A percentile compares a stretch with the other conserved stretches of the same genome.
These are phyloP conservation scores for Musa troglodytarum DNA, from an alignment of 176 grass and related monocot genomes.

Conservation along the genomic window DNA sequence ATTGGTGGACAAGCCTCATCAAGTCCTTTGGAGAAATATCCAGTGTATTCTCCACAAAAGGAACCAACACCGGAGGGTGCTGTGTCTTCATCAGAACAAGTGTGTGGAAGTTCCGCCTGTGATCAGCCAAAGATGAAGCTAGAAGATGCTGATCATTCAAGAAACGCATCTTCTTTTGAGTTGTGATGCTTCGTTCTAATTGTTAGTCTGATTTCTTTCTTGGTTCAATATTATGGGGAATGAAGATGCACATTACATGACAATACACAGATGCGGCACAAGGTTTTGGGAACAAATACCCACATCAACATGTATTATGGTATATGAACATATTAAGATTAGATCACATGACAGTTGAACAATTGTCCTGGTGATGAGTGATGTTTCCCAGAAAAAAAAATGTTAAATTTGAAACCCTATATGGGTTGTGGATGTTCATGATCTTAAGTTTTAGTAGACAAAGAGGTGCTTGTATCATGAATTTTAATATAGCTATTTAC, in stretches of 20 bases:
- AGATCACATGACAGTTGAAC: too few species aligned
- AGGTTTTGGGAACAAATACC: too few species aligned
- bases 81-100: constrained; percentile 8
- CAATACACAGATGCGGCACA: not conserved
- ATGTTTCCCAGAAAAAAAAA: too few species aligned
- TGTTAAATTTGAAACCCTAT: too few species aligned
- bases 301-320: too few species aligned
- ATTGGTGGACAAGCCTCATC: constrained; percentile 16
- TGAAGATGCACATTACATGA: not conserved
- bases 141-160: constrained; percentile 33
- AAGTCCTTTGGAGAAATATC: constrained; percentile 1
- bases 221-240: not conserved
- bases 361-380: too few species aligned
- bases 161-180: constrained; percentile 28
- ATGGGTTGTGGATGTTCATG: too few species aligned
- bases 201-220: not conserved
- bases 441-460: too few species aligned
- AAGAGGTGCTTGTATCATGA: too few species aligned
- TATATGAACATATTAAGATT: too few species aligned
- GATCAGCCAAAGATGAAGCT: constrained; percentile 23
- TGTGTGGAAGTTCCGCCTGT: constrained; percentile 13
- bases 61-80: constrained; percentile 18
- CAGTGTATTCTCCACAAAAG: constrained; percentile 15
- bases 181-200: not conserved
- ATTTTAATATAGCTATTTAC: too few species aligned